phyloP scores from a whole-genome alignment of 169 alveolate species.

The Plasmodium vivax region DNA sequence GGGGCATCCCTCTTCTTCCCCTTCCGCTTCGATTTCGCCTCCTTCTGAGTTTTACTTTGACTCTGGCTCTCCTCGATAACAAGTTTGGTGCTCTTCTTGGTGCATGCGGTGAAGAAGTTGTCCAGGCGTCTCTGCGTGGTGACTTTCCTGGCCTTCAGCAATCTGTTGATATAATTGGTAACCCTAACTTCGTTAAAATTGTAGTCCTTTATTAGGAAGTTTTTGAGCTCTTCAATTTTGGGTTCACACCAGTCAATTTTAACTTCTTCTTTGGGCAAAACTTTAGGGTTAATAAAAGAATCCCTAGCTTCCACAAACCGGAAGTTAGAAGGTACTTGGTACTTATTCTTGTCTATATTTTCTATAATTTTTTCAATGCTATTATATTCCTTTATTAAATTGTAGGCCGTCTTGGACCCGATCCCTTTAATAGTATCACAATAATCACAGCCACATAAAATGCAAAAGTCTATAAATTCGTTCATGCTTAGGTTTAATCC shows the following conservation, averaged over 20 bases:
- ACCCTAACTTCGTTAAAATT: conserved; percentile 86
- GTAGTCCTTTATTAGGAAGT: conserved; percentile 86
- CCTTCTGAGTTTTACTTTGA: conserved; percentile 35
- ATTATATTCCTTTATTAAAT: conserved; percentile 89
- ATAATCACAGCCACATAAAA: conserved; percentile 98
- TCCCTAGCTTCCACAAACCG: conserved; percentile 84
- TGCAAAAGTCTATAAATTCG: conserved; percentile 97
- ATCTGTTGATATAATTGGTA: conserved; percentile 79
- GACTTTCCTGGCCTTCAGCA: conserved; percentile 76
- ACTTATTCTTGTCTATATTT: conserved; percentile 78
- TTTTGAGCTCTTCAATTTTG: conserved; percentile 84
- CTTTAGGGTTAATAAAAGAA: conserved; percentile 84
- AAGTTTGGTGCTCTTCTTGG: conserved; percentile 69
- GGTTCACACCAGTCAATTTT: conserved; percentile 82
- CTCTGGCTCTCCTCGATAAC: conserved; percentile 43
- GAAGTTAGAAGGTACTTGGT: conserved; percentile 76
- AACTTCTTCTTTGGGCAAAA: conserved; percentile 70
- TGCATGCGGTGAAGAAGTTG: conserved; percentile 60
- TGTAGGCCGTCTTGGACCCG: conserved; percentile 97
- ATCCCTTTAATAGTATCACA: conserved; percentile 94
- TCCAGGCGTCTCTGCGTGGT: conserved; percentile 79
- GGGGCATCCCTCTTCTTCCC: conserved; percentile 20
- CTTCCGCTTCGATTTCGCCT: conserved; percentile 17
- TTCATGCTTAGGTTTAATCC: conserved; percentile 90
- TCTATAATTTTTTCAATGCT: conserved; percentile 91